phyloP scores from a whole-genome alignment of 1,284 basidiomycete species.

The Ustilago bromivora region DNA sequence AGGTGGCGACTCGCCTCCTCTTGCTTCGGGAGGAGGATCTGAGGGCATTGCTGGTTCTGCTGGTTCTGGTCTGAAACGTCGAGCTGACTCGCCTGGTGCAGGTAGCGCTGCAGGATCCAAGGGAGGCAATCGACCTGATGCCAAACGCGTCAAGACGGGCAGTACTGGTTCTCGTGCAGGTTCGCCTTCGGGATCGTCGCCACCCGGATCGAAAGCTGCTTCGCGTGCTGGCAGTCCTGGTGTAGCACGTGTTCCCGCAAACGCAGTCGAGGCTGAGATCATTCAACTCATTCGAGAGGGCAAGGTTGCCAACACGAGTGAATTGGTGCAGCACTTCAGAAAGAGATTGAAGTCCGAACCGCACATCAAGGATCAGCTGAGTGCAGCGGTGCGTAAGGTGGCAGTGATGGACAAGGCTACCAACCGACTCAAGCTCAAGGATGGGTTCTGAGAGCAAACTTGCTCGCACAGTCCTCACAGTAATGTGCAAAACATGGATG shows the following conservation, averaged over 20 bases:
- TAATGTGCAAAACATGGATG: background rate
- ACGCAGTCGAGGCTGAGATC: conserved; percentile 59
- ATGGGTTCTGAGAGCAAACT: conserved; percentile 30
- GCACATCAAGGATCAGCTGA: conserved; percentile 61
- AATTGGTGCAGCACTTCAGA: conserved; percentile 62
- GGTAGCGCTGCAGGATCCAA: conserved; percentile 10
- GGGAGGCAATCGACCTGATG: conserved; percentile 30
- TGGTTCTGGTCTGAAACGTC: conserved; percentile 40
- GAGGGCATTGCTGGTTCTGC: conserved; percentile 4
- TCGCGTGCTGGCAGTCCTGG: conserved; percentile 51
- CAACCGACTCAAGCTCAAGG: conserved; percentile 62
- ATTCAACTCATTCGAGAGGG: conserved; percentile 56
- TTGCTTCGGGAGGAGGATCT: conserved; percentile 10
- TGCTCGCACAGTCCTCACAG: background rate
- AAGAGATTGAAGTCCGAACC: conserved; percentile 61
- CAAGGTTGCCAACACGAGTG: conserved; percentile 56
- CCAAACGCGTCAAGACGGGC: conserved; percentile 52
- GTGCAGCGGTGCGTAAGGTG: conserved; percentile 58
- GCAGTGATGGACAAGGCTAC: conserved; percentile 64
- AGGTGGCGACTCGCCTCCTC: conserved; percentile 43
- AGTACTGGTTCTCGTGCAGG: conserved; percentile 31
- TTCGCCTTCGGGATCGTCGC: conserved; percentile 26
- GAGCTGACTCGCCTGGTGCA: conserved; percentile 34
- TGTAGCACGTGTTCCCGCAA: conserved; percentile 38
- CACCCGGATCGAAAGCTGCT: conserved; percentile 31